These are phyloP conservation scores for Nevesoporus exiguus DNA, from an alignment of 768 basidiomycete genomes.

Conservation along the genomic window DNA sequence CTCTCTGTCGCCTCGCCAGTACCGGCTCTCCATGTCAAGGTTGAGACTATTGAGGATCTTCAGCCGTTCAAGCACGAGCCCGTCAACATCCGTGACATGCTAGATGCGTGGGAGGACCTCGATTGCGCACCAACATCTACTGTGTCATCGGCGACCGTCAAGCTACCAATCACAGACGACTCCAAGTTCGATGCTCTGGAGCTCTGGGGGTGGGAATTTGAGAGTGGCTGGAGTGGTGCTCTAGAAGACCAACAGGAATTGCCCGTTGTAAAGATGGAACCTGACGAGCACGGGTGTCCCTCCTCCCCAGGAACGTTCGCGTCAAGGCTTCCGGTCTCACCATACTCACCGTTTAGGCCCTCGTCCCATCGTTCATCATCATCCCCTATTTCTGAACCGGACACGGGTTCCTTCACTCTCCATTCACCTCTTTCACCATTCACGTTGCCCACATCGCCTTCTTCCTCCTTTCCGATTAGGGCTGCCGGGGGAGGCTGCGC, in stretches of 20 bases:
- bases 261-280: conserved; percentile 37
- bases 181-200: conserved; percentile 43
- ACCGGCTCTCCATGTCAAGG: conserved; percentile 16
- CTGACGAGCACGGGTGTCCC: conserved; percentile 38
- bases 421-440: conserved; percentile 16
- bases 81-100: conserved; percentile 57
- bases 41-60: conserved; percentile 26
- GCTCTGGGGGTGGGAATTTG: conserved; percentile 36
- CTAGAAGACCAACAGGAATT: conserved; percentile 19
- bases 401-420: conserved; percentile 11
- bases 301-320: conserved; percentile 3
- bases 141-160: conserved; percentile 28
- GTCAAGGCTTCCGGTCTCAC: conserved; percentile 10
- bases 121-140: conserved; percentile 36
- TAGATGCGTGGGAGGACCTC: conserved; percentile 70
- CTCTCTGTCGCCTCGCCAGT: conserved; percentile 21
- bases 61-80: conserved; percentile 55
- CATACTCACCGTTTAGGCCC: conserved; percentile 19
- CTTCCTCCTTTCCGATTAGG: conserved; percentile 9
- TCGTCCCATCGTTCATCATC: conserved; percentile 16
- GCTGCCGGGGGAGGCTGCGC: conserved; percentile 20
- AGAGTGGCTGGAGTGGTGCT: conserved; percentile 23
- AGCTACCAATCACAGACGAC: conserved; percentile 34
- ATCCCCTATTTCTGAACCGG: conserved; percentile 21
- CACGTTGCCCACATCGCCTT: conserved; percentile 5